phyloP scores from a whole-genome alignment of 805 yeast genomes.

The Hanseniaspora lachancei region DNA sequence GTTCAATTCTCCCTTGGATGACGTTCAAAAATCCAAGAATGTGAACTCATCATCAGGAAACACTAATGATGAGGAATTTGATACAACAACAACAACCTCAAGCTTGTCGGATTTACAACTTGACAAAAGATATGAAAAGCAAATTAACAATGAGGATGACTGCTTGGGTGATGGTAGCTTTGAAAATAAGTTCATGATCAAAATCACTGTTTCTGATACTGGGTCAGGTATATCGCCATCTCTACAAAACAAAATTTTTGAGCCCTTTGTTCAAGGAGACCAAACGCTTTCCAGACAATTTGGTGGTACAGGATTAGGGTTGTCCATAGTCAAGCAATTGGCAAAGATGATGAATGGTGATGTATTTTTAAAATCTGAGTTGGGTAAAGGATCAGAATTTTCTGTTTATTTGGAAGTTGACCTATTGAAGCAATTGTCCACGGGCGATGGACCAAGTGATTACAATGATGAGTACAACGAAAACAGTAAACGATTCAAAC shows the following conservation, averaged over 20 bases:
- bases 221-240: slow-evolving; percentile 89
- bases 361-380: slow-evolving; percentile 53
- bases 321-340: slow-evolving; percentile 77
- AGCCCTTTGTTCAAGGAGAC: slow-evolving; percentile 95
- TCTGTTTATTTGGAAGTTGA: slow-evolving; percentile 65
- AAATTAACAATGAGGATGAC: slow-evolving; percentile 29
- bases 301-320: slow-evolving; percentile 94
- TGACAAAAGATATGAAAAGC: background rate
- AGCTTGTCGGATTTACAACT: background rate
- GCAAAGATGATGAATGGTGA: slow-evolving; percentile 87
- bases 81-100: slow-evolving; percentile 13
- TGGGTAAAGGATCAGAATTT: slow-evolving; percentile 77
- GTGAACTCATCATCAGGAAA: background rate
- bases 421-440: slow-evolving; percentile 33
- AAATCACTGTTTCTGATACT: slow-evolving; percentile 66
- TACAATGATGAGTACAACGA: slow-evolving; percentile 60
- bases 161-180: slow-evolving; percentile 18
- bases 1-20: slow-evolving; percentile 2
- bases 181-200: slow-evolving; percentile 23
- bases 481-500: slow-evolving; percentile 27
- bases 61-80: slow-evolving; percentile 12
- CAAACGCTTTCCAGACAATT: slow-evolving; percentile 80
- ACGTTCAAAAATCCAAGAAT: background rate
- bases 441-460: slow-evolving; percentile 28
- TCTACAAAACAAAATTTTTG: slow-evolving; percentile 73